Evolutionary conservation across 2,329 filamentous ascomycete genomes (phyloP).

Genomic region (Neofusicoccum kwambonambiense): DNA sequence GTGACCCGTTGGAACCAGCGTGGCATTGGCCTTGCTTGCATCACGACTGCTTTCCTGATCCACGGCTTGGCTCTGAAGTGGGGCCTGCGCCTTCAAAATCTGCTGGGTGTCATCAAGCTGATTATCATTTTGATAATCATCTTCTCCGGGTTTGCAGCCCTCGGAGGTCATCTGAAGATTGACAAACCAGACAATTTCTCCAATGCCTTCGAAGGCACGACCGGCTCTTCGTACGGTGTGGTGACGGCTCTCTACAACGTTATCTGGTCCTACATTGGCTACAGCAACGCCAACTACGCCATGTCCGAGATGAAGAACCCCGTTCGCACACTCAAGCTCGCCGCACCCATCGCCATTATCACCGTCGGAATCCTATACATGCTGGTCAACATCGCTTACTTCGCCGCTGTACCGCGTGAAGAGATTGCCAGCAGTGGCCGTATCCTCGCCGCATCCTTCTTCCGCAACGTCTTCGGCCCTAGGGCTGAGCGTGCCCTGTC

Average conservation of each 20-base stretch:
- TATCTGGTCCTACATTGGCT: conserved; percentile 68
- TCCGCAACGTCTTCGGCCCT: conserved; percentile 54
- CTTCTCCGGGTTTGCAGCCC: conserved; percentile 59
- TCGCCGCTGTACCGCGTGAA: conserved; percentile 59
- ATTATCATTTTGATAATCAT: conserved; percentile 65
- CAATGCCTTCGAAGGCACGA: conserved; percentile 65
- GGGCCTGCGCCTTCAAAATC: conserved; percentile 66
- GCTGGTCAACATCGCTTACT: conserved; percentile 67
- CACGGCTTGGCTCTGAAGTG: conserved; percentile 64
- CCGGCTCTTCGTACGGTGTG: conserved; percentile 63
- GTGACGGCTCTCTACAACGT: conserved; percentile 72
- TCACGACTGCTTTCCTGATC: conserved; percentile 64
- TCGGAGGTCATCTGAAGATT: conserved; percentile 61
- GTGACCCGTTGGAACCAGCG: conserved; percentile 67
- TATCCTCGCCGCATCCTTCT: conserved; percentile 58
- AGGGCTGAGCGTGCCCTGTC: conserved; percentile 58
- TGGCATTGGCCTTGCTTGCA: conserved; percentile 64
- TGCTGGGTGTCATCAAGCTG: conserved; percentile 66
- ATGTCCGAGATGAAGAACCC: conserved; percentile 66
- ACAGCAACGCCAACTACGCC: conserved; percentile 67
- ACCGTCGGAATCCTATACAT: conserved; percentile 63
- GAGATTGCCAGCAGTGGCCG: conserved; percentile 55
- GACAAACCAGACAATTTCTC: conserved; percentile 63
- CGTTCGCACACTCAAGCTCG: conserved; percentile 62
- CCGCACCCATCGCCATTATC: conserved; percentile 61